Conservation (phyloP, 306 rosid genomes). For the Vigna radiata region DNA sequence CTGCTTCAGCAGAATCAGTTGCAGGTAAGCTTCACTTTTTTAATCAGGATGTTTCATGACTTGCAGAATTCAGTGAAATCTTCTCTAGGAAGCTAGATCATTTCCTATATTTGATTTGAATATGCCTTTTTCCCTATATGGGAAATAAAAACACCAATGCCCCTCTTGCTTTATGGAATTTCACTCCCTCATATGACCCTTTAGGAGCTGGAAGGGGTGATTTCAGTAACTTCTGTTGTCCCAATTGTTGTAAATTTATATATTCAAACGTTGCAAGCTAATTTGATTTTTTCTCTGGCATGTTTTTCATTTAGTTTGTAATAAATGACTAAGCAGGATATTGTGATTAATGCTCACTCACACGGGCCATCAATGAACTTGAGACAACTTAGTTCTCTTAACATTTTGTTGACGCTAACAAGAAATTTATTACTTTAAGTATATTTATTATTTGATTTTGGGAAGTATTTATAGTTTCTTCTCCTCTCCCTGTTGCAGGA, state of each 20-base stretch:
- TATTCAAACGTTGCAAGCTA: background rate
- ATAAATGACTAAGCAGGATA: slow-evolving; percentile 7
- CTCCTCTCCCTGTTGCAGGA: slow-evolving; percentile 57
- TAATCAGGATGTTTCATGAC: background rate
- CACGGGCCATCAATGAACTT: background rate
- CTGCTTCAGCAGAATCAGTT: slow-evolving; percentile 64
- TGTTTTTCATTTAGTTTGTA: background rate
- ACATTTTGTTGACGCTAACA: slow-evolving; percentile 9
- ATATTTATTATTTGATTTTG: slow-evolving; percentile 29
- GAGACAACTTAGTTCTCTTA: slow-evolving; percentile 6
- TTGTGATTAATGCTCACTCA: slow-evolving; percentile 6
- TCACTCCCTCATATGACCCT: background rate
- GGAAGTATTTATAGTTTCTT: slow-evolving; percentile 14
- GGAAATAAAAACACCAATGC: slow-evolving; percentile 5
- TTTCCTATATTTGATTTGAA: slow-evolving; percentile 37
- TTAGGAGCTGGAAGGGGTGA: slow-evolving; percentile 20
- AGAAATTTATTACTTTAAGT: slow-evolving; percentile 23
- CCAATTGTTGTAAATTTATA: slow-evolving; percentile 30
- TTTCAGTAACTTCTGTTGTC: slow-evolving; percentile 14
- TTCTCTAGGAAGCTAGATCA: background rate
- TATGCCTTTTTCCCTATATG: background rate
- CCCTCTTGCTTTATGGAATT: slow-evolving; percentile 16
- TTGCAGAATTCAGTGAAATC: slow-evolving; percentile 28
- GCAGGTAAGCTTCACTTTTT: slow-evolving; percentile 57
- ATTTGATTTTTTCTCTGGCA: background rate